These are phyloP conservation scores for Colletotrichum gloeosporioides DNA, from an alignment of 2,329 filamentous ascomycete genomes.

Conservation along the genomic window DNA sequence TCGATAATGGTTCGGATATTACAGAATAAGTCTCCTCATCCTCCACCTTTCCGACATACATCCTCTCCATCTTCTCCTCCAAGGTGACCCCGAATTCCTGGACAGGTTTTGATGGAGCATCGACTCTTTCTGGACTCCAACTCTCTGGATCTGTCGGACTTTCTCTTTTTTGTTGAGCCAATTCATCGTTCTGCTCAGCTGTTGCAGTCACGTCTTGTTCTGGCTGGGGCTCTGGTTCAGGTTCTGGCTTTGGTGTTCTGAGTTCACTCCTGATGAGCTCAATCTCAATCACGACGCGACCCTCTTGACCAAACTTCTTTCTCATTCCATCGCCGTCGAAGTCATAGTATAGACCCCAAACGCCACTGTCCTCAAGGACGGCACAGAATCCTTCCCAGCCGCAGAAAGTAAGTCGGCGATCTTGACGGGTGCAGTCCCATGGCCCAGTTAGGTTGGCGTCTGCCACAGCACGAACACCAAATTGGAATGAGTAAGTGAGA, in stretches of 20 bases:
- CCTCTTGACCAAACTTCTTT: slow-evolving; percentile 48
- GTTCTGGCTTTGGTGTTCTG: slow-evolving; percentile 8
- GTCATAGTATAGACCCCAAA: slow-evolving; percentile 56
- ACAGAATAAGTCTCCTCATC: neutral
- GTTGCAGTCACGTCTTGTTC: neutral
- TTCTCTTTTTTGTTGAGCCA: neutral
- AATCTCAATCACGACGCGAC: slow-evolving; percentile 57
- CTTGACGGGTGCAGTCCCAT: slow-evolving; percentile 58
- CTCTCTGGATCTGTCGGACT: neutral
- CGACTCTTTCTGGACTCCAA: neutral
- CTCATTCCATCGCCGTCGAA: slow-evolving; percentile 46
- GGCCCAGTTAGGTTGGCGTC: slow-evolving; percentile 51
- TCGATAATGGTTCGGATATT: neutral
- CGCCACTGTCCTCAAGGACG: slow-evolving; percentile 47
- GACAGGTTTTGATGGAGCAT: neutral
- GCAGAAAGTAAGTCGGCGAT: slow-evolving; percentile 53
- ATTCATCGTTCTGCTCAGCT: neutral
- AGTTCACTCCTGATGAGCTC: slow-evolving; percentile 59
- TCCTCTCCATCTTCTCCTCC: neutral
- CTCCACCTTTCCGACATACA: neutral
- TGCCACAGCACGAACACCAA: slow-evolving; percentile 46
- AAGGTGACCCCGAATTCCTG: neutral
- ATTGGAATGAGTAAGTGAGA: slow-evolving; percentile 50
- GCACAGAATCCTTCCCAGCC: slow-evolving; percentile 54
- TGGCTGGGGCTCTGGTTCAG: neutral